Evolutionary conservation across 345 rosid genomes (phyloP).

Genomic region (Populus nigra): DNA sequence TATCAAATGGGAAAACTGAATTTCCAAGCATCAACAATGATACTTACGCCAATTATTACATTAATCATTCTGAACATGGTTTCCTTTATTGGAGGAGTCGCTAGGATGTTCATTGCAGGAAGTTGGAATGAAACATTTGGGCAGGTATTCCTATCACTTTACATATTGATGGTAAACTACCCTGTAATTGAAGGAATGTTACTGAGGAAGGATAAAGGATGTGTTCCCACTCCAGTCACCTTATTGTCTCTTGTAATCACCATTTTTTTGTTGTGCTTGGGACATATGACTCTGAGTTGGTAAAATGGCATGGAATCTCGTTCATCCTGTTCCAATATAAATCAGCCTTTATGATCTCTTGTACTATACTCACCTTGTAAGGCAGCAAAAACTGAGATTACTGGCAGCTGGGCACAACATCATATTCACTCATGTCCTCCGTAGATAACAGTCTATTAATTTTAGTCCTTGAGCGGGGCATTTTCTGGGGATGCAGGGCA

Average conservation of each 20-base stretch:
- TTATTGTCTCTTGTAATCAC: conserved; percentile 5
- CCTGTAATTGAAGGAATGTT: conserved; percentile 30
- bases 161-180: conserved; percentile 21
- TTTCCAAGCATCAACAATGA: conserved; percentile 16
- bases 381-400: neutral
- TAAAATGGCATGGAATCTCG: neutral
- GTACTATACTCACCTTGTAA: neutral
- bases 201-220: conserved; percentile 22
- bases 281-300: neutral
- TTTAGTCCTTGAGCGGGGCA: neutral
- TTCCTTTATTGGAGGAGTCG: conserved; percentile 18
- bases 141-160: conserved; percentile 25
- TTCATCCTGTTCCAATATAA: neutral
- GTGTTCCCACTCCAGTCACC: conserved; percentile 10
- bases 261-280: neutral
- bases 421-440: too few relatives aligned
- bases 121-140: conserved; percentile 16
- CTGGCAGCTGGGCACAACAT: too few relatives aligned
- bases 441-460: too few relatives aligned
- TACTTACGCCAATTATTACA: conserved; percentile 21
- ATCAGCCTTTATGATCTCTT: neutral
- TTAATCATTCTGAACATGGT: conserved; percentile 17
- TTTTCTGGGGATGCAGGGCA: neutral
- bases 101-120: neutral
- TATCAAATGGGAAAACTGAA: conserved; percentile 24